Evolutionary conservation across 2,329 filamentous ascomycete species (phyloP).

Genomic region (Claviceps digitariae): DNA sequence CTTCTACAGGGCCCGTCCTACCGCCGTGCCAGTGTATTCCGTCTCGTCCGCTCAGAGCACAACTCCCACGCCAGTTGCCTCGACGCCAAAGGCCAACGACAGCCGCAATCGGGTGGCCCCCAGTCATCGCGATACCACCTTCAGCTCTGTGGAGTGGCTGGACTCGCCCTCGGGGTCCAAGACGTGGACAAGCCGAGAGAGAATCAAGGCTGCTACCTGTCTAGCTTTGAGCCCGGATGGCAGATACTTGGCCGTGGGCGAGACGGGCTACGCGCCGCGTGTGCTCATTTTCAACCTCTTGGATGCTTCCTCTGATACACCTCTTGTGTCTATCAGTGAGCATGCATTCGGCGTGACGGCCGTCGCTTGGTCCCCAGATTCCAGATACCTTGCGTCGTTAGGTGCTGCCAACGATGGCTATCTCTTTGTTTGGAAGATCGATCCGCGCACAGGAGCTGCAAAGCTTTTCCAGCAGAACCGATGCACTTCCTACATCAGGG

Average conservation of each 20-base stretch:
- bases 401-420: constrained; percentile 88
- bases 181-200: constrained; percentile 78
- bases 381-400: constrained; percentile 74
- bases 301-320: constrained; percentile 66
- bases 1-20: constrained; percentile 80
- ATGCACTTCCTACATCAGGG: constrained; percentile 74
- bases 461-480: constrained; percentile 76
- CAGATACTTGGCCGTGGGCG: constrained; percentile 78
- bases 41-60: constrained; percentile 37
- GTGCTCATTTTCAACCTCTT: constrained; percentile 81
- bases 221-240: constrained; percentile 80
- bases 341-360: constrained; percentile 82
- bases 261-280: constrained; percentile 86
- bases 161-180: constrained; percentile 50
- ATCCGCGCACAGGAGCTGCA: constrained; percentile 66
- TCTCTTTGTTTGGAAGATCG: constrained; percentile 80
- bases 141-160: constrained; percentile 33
- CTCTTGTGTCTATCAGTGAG: constrained; percentile 74
- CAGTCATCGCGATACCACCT: constrained; percentile 33
- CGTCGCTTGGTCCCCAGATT: constrained; percentile 80
- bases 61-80: constrained; percentile 32
- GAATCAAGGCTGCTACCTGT: constrained; percentile 88
- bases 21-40: constrained; percentile 53
- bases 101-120: constrained; percentile 43
- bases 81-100: constrained; percentile 49